Base-by-base conservation (phyloP, 148 eudicot species). In the Amaranthus hypochondriacus region DNA sequence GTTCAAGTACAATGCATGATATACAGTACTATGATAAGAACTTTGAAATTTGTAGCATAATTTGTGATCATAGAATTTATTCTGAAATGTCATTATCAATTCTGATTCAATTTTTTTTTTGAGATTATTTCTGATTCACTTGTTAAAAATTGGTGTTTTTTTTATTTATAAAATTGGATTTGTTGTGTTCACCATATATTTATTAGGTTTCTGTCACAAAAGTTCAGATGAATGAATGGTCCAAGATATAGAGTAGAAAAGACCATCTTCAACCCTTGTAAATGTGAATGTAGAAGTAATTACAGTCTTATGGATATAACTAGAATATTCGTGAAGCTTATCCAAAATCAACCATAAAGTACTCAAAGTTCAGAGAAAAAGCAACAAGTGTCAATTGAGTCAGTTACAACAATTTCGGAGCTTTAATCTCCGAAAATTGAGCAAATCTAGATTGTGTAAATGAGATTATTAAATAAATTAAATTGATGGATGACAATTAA, bases 201-300 rank as follows among this genome's bases (percentile, higher is more conserved):
- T 64, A 28, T 47, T 64, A 64, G 51, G 68, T 64, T 64, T 4
- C 68, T 64, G 21, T 47, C 68, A 64, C 4, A 60, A 62, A 28
- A 62, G 4, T 62, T 9, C 15, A 63, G 12, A 4, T 44, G 66
- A 42, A 44, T 44, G 8, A 60, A n/a, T 62, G 66, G 66, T 62
- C 66, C 66, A 62, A 67, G 8, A 3, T 4, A 15, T 4, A 15
- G 15, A 67, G 5, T 9, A 9, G 5, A 67, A 9, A 15, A 15
- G 5, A 53, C n/a, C 4, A 28, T 28, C 39, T 0, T 28, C 1
- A 28, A 28, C 39, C 39, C 39, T 28, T 28, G 39, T 28, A 28
- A 28, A 28, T 28, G 39, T 28, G 39, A 28, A 28, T 28, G 39
- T 28, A 28, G 18, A 18, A 18, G 39, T 28, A 28, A 28, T 28